Base-by-base conservation (phyloP, 2,329 filamentous ascomycete genomes). In the Xylaria sp. region DNA sequence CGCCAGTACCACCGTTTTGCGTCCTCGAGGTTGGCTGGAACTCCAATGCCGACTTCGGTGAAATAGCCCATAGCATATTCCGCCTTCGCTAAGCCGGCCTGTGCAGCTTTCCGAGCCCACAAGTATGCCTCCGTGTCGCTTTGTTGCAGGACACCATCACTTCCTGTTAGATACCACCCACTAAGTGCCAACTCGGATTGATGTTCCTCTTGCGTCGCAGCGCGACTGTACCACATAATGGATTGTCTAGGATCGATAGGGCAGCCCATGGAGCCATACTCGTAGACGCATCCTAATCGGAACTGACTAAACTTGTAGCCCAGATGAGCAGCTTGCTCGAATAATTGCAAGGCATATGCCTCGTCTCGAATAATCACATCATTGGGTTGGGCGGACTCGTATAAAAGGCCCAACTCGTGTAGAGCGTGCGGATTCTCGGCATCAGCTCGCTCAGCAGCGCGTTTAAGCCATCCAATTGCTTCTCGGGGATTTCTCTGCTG, bases 51-150 rank as follows among this genome's bases (percentile, higher is more conserved):
- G 58, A 96, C 91, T 81, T 99, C 96, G 0, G 93, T 97, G 78
- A 97, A 98, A 82, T 98, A 98, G 0, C 96, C 96, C 92, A 99
- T 97, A 0, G 95, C 96, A 82, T 98, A 98, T 82, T 98, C 93
- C 0, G 96, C 96, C 84, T 98, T 99, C 8, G 94, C 90, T 46
- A 98, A 82, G 2, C 95, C 94, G 3, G 94, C 92, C 72, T 91
- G 89, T 0, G 96, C 96, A 1, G 96, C 95, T 81, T 98, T 98
- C 25, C 95, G 87, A 12, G 96, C 95, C 96, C 96, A 99, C 1
- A 99, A 87, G 79, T 98, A 99, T 0, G 96, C 96, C 80, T 99
- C 96, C 0, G 93, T 97, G 76, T 99, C 96, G 78, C 91, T 97
- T 80, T 98, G 95, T 76, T 92, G 90, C 63, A 99, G 83, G 9